phyloP scores from a whole-genome alignment of 805 yeast species.

The Candida morakotiae region DNA sequence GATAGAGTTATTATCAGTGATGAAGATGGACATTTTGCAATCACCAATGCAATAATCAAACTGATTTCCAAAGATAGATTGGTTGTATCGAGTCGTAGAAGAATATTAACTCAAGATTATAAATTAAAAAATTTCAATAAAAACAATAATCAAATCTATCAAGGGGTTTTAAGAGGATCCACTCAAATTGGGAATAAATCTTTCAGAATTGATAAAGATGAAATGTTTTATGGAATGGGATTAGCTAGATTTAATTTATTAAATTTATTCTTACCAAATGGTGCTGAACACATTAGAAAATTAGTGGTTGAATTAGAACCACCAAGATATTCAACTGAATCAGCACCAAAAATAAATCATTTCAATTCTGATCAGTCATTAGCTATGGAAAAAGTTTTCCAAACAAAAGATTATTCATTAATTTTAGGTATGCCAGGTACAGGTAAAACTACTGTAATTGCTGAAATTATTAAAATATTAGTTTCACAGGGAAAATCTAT shows the following conservation, averaged over 20 bases:
- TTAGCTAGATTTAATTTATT: constrained; percentile 73
- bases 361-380: constrained; percentile 68
- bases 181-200: constrained; percentile 8
- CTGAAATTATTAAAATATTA: constrained; percentile 62
- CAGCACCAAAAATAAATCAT: constrained; percentile 11
- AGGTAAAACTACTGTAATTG: constrained; percentile 67
- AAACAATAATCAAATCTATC: constrained; percentile 45
- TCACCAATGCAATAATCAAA: constrained; percentile 60
- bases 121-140: constrained; percentile 40
- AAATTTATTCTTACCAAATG: constrained; percentile 55
- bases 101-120: constrained; percentile 42
- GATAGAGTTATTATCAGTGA: constrained; percentile 77
- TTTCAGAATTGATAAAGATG: constrained; percentile 79
- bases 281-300: constrained; percentile 42
- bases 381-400: constrained; percentile 65
- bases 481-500: constrained; percentile 62
- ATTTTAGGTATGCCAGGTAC: constrained; percentile 98
- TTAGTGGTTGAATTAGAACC: constrained; percentile 50
- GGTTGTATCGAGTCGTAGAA: constrained; percentile 49
- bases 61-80: constrained; percentile 40
- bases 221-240: constrained; percentile 68
- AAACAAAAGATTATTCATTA: constrained; percentile 70
- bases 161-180: constrained; percentile 37
- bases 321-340: constrained; percentile 36
- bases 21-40: constrained; percentile 70